These are phyloP conservation scores for Penicillium sp. DNA, from an alignment of 2,329 filamentous ascomycete genomes.

Conservation along the genomic window DNA sequence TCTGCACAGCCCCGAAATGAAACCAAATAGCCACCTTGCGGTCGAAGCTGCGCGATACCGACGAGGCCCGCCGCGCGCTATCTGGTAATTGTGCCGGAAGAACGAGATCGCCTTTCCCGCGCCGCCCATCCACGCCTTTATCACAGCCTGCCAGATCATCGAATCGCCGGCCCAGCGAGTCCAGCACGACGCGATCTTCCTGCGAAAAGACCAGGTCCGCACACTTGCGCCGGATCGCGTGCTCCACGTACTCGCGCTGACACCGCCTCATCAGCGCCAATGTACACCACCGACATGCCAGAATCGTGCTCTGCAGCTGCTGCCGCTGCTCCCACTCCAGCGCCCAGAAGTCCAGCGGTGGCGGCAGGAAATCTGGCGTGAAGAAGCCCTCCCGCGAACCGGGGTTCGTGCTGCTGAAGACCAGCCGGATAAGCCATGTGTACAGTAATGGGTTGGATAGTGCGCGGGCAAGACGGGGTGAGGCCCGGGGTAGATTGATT, in stretches of 20 bases:
- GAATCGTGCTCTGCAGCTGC: constrained; percentile 38
- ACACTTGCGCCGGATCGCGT: constrained; percentile 35
- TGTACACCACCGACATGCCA: constrained; percentile 46
- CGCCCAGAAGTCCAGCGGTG: constrained; percentile 36
- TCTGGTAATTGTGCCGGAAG: constrained; percentile 23
- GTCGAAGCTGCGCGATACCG: constrained; percentile 12
- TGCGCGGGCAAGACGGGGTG: constrained; percentile 41
- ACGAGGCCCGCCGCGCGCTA: background rate
- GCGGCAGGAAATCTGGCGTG: constrained; percentile 41
- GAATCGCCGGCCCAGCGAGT: constrained; percentile 29
- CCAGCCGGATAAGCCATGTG: constrained; percentile 46
- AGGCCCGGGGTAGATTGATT: constrained; percentile 49
- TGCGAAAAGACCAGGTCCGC: constrained; percentile 28
- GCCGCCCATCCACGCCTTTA: constrained; percentile 22
- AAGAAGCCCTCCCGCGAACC: constrained; percentile 36
- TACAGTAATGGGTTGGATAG: constrained; percentile 46
- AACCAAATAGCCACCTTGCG: constrained; percentile 42
- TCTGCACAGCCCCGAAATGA: constrained; percentile 39
- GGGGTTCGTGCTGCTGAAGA: constrained; percentile 43
- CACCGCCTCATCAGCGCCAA: constrained; percentile 41
- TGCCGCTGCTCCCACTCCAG: constrained; percentile 31
- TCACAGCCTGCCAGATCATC: constrained; percentile 24
- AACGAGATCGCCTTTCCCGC: constrained; percentile 36
- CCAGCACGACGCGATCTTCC: constrained; percentile 26
- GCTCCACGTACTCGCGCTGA: constrained; percentile 40